A percentile compares a stretch with the other conserved stretches of the same genome.
Conservation (phyloP, 2,329 filamentous ascomycete genomes). For the Verruconis gallopava region DNA sequence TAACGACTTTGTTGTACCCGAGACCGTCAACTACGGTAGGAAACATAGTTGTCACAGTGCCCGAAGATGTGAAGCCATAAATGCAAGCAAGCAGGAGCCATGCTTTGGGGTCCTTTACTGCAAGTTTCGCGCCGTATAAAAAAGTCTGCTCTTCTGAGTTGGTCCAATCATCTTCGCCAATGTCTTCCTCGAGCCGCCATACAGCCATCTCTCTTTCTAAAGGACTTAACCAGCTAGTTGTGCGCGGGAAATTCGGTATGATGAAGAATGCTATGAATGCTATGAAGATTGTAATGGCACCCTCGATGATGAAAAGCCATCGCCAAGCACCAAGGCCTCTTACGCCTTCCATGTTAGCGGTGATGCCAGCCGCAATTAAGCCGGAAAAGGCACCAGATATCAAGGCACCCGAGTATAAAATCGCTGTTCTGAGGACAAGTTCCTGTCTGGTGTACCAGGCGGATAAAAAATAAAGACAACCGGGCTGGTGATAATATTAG, state of each 20-base stretch:
- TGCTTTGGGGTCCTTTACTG: constrained; percentile 25
- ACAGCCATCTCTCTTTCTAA: constrained; percentile 25
- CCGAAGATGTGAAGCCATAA: constrained; percentile 30
- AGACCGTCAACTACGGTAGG: constrained; percentile 23
- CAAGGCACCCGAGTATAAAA: constrained; percentile 54
- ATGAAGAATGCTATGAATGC: constrained; percentile 45
- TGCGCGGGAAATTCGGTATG: constrained; percentile 53
- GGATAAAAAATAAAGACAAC: constrained; percentile 49
- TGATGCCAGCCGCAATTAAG: constrained; percentile 44
- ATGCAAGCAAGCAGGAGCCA: constrained; percentile 26
- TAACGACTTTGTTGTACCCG: constrained; percentile 29
- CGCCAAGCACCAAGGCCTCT: constrained; percentile 48
- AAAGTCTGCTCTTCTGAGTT: constrained; percentile 23
- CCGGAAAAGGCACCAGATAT: constrained; percentile 62
- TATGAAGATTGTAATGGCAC: constrained; percentile 46
- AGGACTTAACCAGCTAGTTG: constrained; percentile 25
- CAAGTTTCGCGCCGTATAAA: constrained; percentile 26
- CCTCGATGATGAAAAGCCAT: constrained; percentile 45
- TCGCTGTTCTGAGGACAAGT: constrained; percentile 49
- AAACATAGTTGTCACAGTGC: constrained; percentile 19
- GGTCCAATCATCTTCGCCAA: constrained; percentile 27
- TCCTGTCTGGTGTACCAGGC: constrained; percentile 60
- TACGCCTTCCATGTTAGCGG: constrained; percentile 45
- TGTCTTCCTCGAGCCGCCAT: constrained; percentile 24
- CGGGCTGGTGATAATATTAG: constrained; percentile 28